Base-by-base conservation (phyloP, 805 yeast genomes). In the Isabelozyma gotoi region DNA sequence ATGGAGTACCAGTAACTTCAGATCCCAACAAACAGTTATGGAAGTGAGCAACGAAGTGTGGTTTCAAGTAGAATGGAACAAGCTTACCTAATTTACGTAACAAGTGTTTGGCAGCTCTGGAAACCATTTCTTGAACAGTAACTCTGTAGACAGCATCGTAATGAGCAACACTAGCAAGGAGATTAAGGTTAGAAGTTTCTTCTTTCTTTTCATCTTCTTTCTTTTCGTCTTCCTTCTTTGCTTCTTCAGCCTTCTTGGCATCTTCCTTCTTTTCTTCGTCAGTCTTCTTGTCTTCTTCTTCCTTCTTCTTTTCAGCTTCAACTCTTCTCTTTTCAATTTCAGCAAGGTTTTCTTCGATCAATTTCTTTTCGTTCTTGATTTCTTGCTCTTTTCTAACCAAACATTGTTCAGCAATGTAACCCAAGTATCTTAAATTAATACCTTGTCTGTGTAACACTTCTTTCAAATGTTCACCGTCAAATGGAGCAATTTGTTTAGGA, bases 401-500 rank as follows among this genome's bases (percentile, higher is more conserved):
- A 41, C 65, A 60, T 40, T 62, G 56, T 27, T 60, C 56, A 17
- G 82, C 82, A 50, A 88, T 59, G 14, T 57, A 63, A 46, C 97
- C 97, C 56, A 92, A 74, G 59, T 92, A 92, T 70, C 98, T 85
- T 66, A 91, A 60, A 63, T 89, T 91, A 62, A 92, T 82, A 73
- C 99, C 99, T 43, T 74, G 71, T 49, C 78, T 78, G 64, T 94
- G 99, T 65, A 92, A 65, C 41, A 75, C 60, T 34, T 74, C 69
- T 15, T 87, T 68, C 53, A 94, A 76, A 56, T 90, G 94, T 3
- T 66, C 59, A 51, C 98, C 97, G 59, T 90, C 96, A 44, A 86
- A 71, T 36, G 98, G 97, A 32, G 83, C 78, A 39, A 76, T 67
- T 33, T 80, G 78, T 7, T 71, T 67, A 14, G 76, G 68, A 19